phyloP scores from a whole-genome alignment of 192 early-diverging fungal species.

The Linnemannia schmuckeri region DNA sequence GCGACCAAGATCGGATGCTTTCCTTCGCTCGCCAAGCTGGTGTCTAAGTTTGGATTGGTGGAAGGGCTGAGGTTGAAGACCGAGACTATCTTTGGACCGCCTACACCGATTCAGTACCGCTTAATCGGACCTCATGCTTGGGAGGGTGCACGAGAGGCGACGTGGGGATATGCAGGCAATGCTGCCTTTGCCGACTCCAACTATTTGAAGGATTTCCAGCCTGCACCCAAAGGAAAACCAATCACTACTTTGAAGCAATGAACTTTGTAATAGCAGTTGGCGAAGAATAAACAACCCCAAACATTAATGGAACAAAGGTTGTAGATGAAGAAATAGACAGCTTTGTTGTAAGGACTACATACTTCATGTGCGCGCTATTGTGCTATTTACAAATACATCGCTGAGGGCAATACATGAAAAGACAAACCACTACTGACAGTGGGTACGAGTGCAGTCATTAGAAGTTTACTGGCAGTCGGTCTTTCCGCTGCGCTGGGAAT shows the following conservation, averaged over 20 bases:
- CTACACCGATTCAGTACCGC: conserved; percentile 48
- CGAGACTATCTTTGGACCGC: conserved; percentile 40
- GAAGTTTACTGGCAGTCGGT: neutral
- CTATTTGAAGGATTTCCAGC: conserved; percentile 22
- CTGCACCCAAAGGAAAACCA: neutral
- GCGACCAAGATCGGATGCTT: conserved; percentile 60
- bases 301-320: too few species aligned
- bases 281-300: neutral
- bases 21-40: conserved; percentile 53
- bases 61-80: conserved; percentile 16
- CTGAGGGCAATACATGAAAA: neutral
- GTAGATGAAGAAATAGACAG: too few species aligned
- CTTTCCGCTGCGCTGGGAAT: neutral
- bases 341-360: neutral
- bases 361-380: neutral
- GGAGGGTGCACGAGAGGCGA: conserved; percentile 24
- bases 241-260: neutral
- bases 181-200: conserved; percentile 6
- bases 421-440: too few species aligned
- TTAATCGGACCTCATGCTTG: conserved; percentile 54
- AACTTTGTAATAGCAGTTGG: neutral
- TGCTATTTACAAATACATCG: conserved; percentile 3
- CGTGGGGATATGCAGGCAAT: conserved; percentile 27
- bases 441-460: neutral
- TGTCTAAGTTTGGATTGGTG: conserved; percentile 37